Conservation (phyloP, 495 filamentous ascomycete species). For the Evernia prunastri region DNA sequence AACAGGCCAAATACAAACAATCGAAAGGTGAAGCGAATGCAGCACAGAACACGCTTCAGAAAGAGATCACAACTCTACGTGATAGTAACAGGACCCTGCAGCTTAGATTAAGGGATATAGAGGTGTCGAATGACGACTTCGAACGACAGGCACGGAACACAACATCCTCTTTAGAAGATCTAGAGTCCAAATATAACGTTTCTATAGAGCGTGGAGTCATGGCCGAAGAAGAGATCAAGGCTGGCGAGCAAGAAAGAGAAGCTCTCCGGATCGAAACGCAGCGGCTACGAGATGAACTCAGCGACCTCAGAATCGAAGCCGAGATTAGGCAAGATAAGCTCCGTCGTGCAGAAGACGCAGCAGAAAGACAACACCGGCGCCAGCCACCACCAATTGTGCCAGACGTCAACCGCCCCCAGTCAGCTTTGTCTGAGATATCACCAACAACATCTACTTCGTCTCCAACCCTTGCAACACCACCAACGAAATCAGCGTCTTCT, state of each 20-base stretch:
- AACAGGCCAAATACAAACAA: constrained; percentile 90
- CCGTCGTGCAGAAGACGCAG: constrained; percentile 54
- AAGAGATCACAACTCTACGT: constrained; percentile 87
- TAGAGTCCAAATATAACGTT: constrained; percentile 94
- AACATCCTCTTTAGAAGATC: constrained; percentile 87
- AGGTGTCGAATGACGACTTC: constrained; percentile 97
- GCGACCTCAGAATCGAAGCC: constrained; percentile 86
- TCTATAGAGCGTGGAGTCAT: constrained; percentile 87
- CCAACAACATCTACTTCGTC: constrained; percentile 64
- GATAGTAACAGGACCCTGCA: constrained; percentile 76
- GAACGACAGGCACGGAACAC: constrained; percentile 93
- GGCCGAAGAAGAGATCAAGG: constrained; percentile 88
- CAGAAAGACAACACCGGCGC: constrained; percentile 42
- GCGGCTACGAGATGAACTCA: constrained; percentile 78
- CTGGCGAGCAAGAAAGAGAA: constrained; percentile 87
- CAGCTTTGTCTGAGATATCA: constrained; percentile 47
- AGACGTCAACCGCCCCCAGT: constrained; percentile 28
- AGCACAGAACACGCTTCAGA: constrained; percentile 82
- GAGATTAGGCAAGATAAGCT: constrained; percentile 93
- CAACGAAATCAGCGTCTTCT: constrained; percentile 54
- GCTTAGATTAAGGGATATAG: constrained; percentile 82
- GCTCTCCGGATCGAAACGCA: constrained; percentile 80
- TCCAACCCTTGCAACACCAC: constrained; percentile 65
- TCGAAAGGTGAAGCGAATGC: constrained; percentile 76
- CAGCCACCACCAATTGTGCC: constrained; percentile 44